Base-by-base conservation (phyloP, 768 basidiomycete genomes). In the Grammothele lineata region DNA sequence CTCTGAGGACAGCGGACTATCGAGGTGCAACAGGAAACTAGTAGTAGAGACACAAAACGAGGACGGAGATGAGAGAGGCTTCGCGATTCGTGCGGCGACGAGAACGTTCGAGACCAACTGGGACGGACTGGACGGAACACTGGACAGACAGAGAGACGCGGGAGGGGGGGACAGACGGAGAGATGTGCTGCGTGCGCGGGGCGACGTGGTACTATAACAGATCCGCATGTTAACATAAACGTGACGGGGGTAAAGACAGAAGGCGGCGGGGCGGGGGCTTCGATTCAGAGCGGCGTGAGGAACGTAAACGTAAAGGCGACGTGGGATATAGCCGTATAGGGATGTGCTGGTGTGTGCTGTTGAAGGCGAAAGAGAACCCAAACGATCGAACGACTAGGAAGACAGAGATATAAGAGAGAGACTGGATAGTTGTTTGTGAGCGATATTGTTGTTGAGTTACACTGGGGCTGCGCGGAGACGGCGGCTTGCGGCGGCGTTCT, bases 1-100 rank as follows among this genome's bases (percentile, higher is more conserved):
- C 35, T 37, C 45, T 35, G 30, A 15, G 38, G 38, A 53, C 51
- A 53, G 51, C 51, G 43, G 45, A 53, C 45, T 52, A 52, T 47
- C 46, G 51, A 53, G 51, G 39, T 56, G 57, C 56, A 51, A 61
- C 60, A 57, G 51, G 39, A 57, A 57, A 8, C n/a, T 6, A 17
- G 54, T 47, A 51, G 42, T 42, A 46, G 46, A 36, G 54, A 49
- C 43, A 45, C 51, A 55, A 54, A 50, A 49, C 48, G 34, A 50
- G 48, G 38, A 46, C 12, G 6, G 27, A 51, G 54, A 53, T 53
- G 47, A 56, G 49, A 47, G 50, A 43, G 55, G 51, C 43, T 49
- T 57, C 51, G 56, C 52, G 37, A 45, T 27, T 53, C 51, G 46
- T 30, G 7, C 14, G 27, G 27, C 7, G 27, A 30, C 27, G 27